Base-by-base conservation (phyloP, 352 stramenopile species). In the Plasmopara muralis region DNA sequence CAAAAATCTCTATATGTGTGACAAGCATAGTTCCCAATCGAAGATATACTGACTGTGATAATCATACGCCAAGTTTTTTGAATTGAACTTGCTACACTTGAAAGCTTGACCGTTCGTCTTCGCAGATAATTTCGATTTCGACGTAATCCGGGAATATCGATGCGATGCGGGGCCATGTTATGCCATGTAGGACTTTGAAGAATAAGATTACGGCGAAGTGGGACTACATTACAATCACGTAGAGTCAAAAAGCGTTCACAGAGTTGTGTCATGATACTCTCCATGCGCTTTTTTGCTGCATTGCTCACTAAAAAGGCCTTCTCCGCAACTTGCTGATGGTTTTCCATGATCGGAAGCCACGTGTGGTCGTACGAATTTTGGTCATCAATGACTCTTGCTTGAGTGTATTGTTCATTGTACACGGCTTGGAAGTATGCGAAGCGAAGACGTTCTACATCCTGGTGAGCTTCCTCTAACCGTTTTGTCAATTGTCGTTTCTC, bases 341-440 rank as follows among this genome's bases (percentile, higher is more conserved):
- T 28, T 13, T 71, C 46, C 9, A 73, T 25, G 2, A 68, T 30
- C 9, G 68, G 60, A 20, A 65, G 48, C 53, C 64, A 72, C 10
- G 29, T 58, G 12, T 52, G 44, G 33, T 82, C 66, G 48, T 74
- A 83, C 0, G 40, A 10, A 13, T 64, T 40, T 37, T 85, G 75
- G 5, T 61, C 68, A 12, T 66, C 15, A 0, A 6, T 41, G 6
- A 64, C 63, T 16, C 63, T 54, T 20, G 54, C 75, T 20, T 62
- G 63, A 16, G 70, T 47, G 46, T 68, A 87, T 14, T 68, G 64
- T 18, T 92, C 78, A 39, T 84, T 78, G 46, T 73, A 75, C 2
- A 62, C 64, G 6, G 79, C 64, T 67, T 86, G 74, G 20, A 92
- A 92, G 41, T 74, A 51, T 14, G 65, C 66, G n/a, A 78, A 62